A percentile compares a stretch with the other conserved stretches of the same genome.
phyloP scores from a whole-genome alignment of 164 flowering plant species.

The Vitis cinerea region DNA sequence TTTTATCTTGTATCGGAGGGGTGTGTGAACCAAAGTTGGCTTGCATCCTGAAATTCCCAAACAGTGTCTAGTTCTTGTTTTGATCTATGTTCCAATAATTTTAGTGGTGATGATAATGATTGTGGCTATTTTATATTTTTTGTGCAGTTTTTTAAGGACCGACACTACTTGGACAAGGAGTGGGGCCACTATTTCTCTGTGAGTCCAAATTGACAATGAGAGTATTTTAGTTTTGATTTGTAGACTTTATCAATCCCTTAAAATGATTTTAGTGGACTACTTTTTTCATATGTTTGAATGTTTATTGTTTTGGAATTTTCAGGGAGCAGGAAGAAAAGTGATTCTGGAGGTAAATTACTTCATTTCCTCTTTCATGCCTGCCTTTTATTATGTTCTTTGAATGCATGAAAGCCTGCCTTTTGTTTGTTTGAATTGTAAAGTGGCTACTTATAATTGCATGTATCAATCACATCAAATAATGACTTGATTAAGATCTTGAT shows the following conservation, averaged over 20 bases:
- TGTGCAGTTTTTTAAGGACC: constrained; percentile 89
- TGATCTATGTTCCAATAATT: neutral
- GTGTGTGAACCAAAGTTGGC: no score
- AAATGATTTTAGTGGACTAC: neutral
- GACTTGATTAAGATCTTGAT: neutral
- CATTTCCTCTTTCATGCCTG: neutral
- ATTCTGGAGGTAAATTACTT: constrained; percentile 55
- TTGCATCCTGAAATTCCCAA: no score
- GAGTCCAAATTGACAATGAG: constrained; percentile 24
- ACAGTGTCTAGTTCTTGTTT: neutral
- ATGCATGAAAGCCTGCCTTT: neutral
- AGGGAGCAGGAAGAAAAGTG: constrained; percentile 55
- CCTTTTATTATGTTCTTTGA: neutral
- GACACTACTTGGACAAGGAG: constrained; percentile 95
- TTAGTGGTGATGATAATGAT: neutral
- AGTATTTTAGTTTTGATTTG: neutral
- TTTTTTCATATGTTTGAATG: neutral
- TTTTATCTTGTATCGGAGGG: no score
- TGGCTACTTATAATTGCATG: neutral
- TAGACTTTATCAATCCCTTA: neutral
- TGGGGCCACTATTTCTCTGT: constrained; percentile 87
- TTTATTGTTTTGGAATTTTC: constrained; percentile 7
- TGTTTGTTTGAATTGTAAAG: neutral
- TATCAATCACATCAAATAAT: neutral
- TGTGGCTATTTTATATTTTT: constrained; percentile 2